Conservation (phyloP, 2,329 filamentous ascomycete genomes). For the Canariomyces notabilis region DNA sequence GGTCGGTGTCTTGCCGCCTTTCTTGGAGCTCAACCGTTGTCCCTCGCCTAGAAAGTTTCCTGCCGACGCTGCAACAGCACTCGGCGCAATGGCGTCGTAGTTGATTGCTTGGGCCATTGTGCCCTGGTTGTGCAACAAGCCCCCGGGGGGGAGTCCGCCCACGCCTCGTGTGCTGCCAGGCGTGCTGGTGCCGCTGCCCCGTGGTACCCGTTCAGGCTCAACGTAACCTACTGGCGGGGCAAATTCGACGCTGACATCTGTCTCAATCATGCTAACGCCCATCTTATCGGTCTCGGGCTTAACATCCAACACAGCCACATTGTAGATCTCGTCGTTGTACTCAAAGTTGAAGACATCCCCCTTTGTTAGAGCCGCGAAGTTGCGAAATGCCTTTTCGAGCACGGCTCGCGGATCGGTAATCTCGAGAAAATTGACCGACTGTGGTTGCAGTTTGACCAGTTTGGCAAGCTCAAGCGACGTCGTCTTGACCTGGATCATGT, state of each 20-base stretch:
- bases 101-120: conserved; percentile 99
- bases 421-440: conserved; percentile 88
- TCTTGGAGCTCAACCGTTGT: conserved; percentile 78
- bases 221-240: conserved; percentile 91
- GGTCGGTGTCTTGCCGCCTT: conserved; percentile 67
- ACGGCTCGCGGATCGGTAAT: conserved; percentile 97
- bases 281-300: conserved; percentile 80
- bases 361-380: conserved; percentile 89
- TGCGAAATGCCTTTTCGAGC: conserved; percentile 91
- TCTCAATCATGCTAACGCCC: conserved; percentile 91
- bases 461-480: conserved; percentile 86
- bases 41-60: conserved; percentile 79
- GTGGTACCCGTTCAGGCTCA: conserved; percentile 61
- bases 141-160: conserved; percentile 57
- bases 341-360: conserved; percentile 94
- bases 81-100: conserved; percentile 83
- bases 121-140: conserved; percentile 75
- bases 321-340: conserved; percentile 92
- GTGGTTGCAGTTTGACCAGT: conserved; percentile 94
- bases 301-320: conserved; percentile 88
- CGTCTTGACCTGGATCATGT: conserved; percentile 90
- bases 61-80: conserved; percentile 59
- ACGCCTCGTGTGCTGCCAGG: conserved; percentile 62
- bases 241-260: conserved; percentile 94
- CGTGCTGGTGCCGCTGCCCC: conserved; percentile 75